Conservation (phyloP, 192 early-diverging fungal species). For the Gigaspora rosea region DNA sequence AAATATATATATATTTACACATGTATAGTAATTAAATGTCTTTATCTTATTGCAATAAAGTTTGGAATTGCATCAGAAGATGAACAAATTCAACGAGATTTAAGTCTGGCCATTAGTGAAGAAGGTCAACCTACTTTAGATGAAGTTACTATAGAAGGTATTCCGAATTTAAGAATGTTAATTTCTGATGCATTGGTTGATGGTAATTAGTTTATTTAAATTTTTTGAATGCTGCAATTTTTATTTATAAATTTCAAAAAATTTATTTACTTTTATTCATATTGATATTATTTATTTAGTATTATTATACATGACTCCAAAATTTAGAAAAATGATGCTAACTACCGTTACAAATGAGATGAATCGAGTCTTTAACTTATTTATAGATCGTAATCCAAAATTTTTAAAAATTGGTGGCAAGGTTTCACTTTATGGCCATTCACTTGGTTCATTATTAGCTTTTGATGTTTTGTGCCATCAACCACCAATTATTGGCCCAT, state of each 20-base stretch:
- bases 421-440: conserved; percentile 78
- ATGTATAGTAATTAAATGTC: background rate
- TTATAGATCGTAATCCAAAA: conserved; percentile 69
- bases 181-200: conserved; percentile 85
- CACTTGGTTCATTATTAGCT: conserved; percentile 75
- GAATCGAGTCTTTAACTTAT: conserved; percentile 75
- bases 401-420: conserved; percentile 68
- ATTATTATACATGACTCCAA: conserved; percentile 83
- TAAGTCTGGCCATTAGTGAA: conserved; percentile 44
- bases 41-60: conserved; percentile 12
- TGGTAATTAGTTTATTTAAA: conserved; percentile 48
- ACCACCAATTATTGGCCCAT: conserved; percentile 40
- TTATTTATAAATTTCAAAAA: background rate
- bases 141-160: conserved; percentile 78
- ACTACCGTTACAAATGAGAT: conserved; percentile 74
- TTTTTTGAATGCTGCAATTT: background rate
- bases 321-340: conserved; percentile 79
- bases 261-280: background rate
- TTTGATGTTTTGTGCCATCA: conserved; percentile 80
- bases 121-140: conserved; percentile 67
- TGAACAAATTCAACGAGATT: conserved; percentile 54
- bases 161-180: conserved; percentile 76
- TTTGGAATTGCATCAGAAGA: conserved; percentile 69
- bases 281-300: conserved; percentile 44
- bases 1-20: background rate